Percentiles rank a stretch among this genome's conserved stretches.
Evolutionary conservation across 2,329 filamentous ascomycete genomes (phyloP).

Genomic region (Podosphaera xanthii): DNA sequence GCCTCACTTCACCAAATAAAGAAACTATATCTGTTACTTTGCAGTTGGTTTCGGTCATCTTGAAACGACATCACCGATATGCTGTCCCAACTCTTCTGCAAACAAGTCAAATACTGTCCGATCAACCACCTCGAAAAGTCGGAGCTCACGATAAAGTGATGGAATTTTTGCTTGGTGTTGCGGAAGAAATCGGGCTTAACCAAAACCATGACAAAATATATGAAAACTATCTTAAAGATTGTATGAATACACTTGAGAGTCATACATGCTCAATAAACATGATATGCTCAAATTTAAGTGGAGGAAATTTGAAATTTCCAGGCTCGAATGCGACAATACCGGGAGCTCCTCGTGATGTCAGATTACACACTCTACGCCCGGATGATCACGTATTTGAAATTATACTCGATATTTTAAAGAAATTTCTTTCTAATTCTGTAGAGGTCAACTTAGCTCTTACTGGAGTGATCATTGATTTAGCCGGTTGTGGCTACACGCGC

Average conservation of each 20-base stretch:
- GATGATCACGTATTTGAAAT: conserved; percentile 42
- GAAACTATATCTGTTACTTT: conserved; percentile 81
- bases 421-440: conserved; percentile 74
- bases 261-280: conserved; percentile 50
- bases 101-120: conserved; percentile 33
- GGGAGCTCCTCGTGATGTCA: conserved; percentile 36
- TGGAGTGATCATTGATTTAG: conserved; percentile 59
- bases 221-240: conserved; percentile 48
- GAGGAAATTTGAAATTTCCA: conserved; percentile 29
- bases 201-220: conserved; percentile 53
- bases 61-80: conserved; percentile 73
- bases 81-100: conserved; percentile 56
- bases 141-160: conserved; percentile 57
- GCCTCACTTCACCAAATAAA: conserved; percentile 59
- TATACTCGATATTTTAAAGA: conserved; percentile 45
- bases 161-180: conserved; percentile 45
- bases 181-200: conserved; percentile 42
- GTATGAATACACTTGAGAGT: conserved; percentile 41
- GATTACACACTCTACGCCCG: conserved; percentile 35
- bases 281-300: conserved; percentile 36
- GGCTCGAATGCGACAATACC: conserved; percentile 31
- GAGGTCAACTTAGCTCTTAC: conserved; percentile 81
- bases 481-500: conserved; percentile 62
- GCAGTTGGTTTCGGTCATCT: conserved; percentile 64
- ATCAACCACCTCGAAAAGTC: conserved; percentile 36